Evolutionary conservation across 805 yeast genomes (phyloP), one percentile per base, ranked within the genome.

Genomic region (Metschnikowia peoriensis): DNA sequence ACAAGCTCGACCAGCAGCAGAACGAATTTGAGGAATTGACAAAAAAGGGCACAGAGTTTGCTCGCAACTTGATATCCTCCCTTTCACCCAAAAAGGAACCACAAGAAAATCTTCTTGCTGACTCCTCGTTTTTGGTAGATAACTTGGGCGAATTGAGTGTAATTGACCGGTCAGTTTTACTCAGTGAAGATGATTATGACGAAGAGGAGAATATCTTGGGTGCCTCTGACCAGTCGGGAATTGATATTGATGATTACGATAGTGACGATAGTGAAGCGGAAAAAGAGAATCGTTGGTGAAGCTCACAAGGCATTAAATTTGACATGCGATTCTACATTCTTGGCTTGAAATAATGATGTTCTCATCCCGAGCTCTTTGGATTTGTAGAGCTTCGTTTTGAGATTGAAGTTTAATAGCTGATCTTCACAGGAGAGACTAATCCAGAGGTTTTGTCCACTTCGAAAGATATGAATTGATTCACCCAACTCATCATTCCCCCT

Each of bases 91-190:
- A 61, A 44, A 65, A 62, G 44, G 43, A 39, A 14, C 28, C 38
- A 6, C 28, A n/a, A 11, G 46, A 44, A n/a, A n/a, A 37, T 14
- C 8, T 55, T 6, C 35, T 62, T 44, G 58, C 61, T 6, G 63
- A 71, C 32, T 61, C 65, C 38, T 68, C 72, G 11, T 67, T 68
- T 40, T 56, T 61, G 46, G 55, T 71, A 35, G 75, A 71, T 8
- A 55, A 56, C 27, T 22, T 50, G 22, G 49, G 49, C 34, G 44
- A 56, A 14, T 12, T 44, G 12, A 44, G 52, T 22, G 28, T 46
- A n/a, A 28, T 50, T 1, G 50, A 59, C 38, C 44, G 40, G 5
- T 55, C 61, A 4, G 49, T 59, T 12, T 47, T 59, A 27, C 50
- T 59, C 17, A 57, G 61, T 17, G 62, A 59, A 1, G 60, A 57